Base-by-base conservation (phyloP, 352 stramenopile species). In the Phytophthora quininea region DNA sequence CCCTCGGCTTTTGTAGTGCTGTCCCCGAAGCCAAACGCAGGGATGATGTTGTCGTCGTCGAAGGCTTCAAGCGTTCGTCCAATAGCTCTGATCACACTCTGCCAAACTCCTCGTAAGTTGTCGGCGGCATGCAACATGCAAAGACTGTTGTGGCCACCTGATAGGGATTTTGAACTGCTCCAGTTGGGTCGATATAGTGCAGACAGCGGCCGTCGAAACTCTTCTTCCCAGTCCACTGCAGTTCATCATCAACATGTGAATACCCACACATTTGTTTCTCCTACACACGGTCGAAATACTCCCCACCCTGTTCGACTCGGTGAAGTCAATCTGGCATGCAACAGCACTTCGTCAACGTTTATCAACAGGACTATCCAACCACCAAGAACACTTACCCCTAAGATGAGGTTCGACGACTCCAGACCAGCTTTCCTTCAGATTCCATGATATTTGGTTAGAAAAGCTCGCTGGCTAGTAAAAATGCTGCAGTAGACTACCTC, bases 21-120 rank as follows among this genome's bases (percentile, higher is more conserved):
- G 37, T 93, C 86, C 7, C 84, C 86, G 48, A 93, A 93, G 0
- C 77, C 83, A 53, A 78, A 91, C 9, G 80, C 76, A 29, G 86
- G 82, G 47, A 92, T 91, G 55, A 94, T 80, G 52, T 88, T 90
- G 71, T 94, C 86, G 49, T 94, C 86, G 67, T 92, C 86, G 46
- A 92, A 94, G 4, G 74, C 73, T 58, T 89, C 84, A 4, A 94
- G 63, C 4, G 83, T 84, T 4, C 72, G 76, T 8, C 83, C 86
- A 24, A 93, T 84, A 43, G 84, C 67, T 32, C 64, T 79, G 48
- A 93, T 91, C 4, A 90, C 85, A 40, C 71, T 81, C 75, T 90
- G 31, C 8, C 29, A n/a, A 6, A 40, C 35, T 11, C 35, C 19
- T 24, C 19, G 19, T 24, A 24, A 24, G 19, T 24, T 24, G 19